These are phyloP conservation scores for Phlyctochytrium bullatum DNA, from an alignment of 192 early-diverging fungal genomes.

Conservation along the genomic window DNA sequence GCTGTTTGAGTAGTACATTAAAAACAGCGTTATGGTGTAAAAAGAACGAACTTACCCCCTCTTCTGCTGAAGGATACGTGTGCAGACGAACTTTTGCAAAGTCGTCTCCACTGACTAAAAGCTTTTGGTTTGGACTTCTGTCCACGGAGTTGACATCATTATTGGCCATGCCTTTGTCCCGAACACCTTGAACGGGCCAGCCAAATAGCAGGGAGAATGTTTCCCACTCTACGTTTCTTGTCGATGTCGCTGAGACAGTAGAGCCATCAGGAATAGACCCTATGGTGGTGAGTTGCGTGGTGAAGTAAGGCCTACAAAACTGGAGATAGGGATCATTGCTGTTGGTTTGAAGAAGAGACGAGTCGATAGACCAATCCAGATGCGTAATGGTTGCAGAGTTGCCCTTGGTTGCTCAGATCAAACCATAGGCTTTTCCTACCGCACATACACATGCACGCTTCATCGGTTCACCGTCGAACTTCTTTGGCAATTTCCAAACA, in stretches of 20 bases:
- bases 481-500: slow-evolving; percentile 16
- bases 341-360: slow-evolving; percentile 20
- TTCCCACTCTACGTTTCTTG: slow-evolving; percentile 14
- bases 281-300: too few species aligned
- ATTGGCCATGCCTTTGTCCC: slow-evolving; percentile 8
- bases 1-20: too few species aligned
- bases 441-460: too few species aligned
- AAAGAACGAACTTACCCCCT: slow-evolving; percentile 13
- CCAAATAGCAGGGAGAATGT: slow-evolving; percentile 4
- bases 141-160: slow-evolving; percentile 21
- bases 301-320: slow-evolving; percentile 9
- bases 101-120: slow-evolving; percentile 17
- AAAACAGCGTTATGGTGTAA: too few species aligned
- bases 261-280: too few species aligned
- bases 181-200: slow-evolving; percentile 4
- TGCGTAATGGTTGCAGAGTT: slow-evolving; percentile 20
- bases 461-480: too few species aligned
- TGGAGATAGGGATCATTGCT: slow-evolving; percentile 18
- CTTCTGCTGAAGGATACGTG: slow-evolving; percentile 3
- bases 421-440: too few species aligned
- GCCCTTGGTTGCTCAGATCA: too few species aligned
- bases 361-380: slow-evolving; percentile 23
- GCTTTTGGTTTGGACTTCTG: slow-evolving; percentile 2
- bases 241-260: not conserved
- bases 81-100: slow-evolving; percentile 13